Percentiles rank a stretch among this genome's conserved stretches.
Conservation (phyloP, 1,139 yeast species). For the Cylindricascospora bacillispora region DNA sequence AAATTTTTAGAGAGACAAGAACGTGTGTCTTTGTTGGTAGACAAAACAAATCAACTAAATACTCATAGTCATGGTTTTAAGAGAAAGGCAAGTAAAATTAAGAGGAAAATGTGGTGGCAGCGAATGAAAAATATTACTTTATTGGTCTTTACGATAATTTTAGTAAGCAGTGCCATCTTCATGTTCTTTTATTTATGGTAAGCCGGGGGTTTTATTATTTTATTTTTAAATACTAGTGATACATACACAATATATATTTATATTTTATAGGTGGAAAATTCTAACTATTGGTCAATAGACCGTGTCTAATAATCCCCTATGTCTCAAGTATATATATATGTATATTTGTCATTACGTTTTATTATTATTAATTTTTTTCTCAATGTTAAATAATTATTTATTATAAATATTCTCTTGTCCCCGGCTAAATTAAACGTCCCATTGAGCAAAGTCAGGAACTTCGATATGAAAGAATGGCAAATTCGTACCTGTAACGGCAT, state of each 20-base stretch:
- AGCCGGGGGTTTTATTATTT: no score
- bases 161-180: slow-evolving; percentile 14
- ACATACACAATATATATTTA: no score
- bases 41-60: slow-evolving; percentile 69
- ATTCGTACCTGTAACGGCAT: slow-evolving; percentile 51
- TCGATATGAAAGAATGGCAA: slow-evolving; percentile 83
- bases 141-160: slow-evolving; percentile 13
- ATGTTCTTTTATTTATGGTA: slow-evolving; percentile 13
- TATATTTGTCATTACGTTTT: no score
- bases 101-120: slow-evolving; percentile 56
- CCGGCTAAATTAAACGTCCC: slow-evolving; percentile 21
- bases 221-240: no score
- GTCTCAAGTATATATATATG: no score
- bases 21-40: slow-evolving; percentile 57
- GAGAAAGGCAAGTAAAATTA: slow-evolving; percentile 52
- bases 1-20: slow-evolving; percentile 71
- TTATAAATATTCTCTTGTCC: no score
- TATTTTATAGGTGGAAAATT: no score
- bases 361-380: no score
- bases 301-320: no score
- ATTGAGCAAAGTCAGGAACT: slow-evolving; percentile 53
- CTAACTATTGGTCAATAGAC: no score
- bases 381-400: no score
- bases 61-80: slow-evolving; percentile 60
- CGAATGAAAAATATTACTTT: slow-evolving; percentile 22